These are phyloP conservation scores for Vitis labrusca DNA, from an alignment of 164 flowering plant genomes.

Conservation along the genomic window DNA sequence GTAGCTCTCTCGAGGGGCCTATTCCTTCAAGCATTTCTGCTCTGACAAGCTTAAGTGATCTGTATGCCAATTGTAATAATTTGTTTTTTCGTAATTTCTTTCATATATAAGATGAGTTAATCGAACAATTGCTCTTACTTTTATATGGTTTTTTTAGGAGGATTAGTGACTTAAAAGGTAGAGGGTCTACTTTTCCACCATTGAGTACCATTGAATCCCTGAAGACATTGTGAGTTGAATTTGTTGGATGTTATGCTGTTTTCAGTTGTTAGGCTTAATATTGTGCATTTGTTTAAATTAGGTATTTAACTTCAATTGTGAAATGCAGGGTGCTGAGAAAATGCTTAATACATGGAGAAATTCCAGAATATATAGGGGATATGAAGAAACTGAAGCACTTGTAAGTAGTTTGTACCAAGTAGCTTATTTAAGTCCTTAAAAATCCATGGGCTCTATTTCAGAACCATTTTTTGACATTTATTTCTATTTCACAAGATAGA, in stretches of 20 bases:
- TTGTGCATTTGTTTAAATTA: not conserved
- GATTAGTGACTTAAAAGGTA: constrained; percentile 67
- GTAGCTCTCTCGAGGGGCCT: constrained; percentile 72
- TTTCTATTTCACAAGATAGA: not conserved
- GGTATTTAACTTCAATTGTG: not conserved
- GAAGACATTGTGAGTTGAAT: constrained; percentile 55
- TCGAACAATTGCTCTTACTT: not conserved
- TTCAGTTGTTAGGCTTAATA: not conserved
- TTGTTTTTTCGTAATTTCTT: not conserved
- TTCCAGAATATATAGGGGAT: constrained; percentile 64
- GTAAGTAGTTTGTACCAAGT: constrained; percentile 38
- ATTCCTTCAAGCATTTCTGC: constrained; percentile 66
- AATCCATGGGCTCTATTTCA: not conserved
- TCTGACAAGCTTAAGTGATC: constrained; percentile 56
- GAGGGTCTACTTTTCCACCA: constrained; percentile 48
- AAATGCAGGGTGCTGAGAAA: constrained; percentile 59
- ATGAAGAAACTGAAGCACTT: constrained; percentile 49
- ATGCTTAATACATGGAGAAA: constrained; percentile 52
- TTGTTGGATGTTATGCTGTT: not conserved
- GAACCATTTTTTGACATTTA: not conserved
- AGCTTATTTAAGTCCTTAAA: not conserved
- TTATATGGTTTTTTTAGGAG: constrained; percentile 39
- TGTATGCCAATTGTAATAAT: constrained; percentile 35
- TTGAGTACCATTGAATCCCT: constrained; percentile 44
- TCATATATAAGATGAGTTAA: not conserved